Conservation (phyloP, 805 yeast genomes). For the Ogataea polymorpha region DNA sequence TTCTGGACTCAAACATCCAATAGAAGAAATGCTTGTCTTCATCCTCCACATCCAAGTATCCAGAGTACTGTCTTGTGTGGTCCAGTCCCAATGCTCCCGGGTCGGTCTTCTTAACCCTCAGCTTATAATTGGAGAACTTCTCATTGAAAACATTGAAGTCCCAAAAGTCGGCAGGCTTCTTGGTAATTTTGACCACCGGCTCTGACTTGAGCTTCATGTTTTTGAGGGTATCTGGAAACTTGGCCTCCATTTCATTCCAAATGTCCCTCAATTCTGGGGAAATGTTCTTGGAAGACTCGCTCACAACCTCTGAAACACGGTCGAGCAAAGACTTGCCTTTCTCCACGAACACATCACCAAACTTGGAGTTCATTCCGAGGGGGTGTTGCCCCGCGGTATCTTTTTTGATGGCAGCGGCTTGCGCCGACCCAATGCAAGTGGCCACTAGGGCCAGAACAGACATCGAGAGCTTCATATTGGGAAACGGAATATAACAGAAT, state of each 20-base stretch:
- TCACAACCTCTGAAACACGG: slow-evolving; percentile 50
- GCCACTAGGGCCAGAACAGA: slow-evolving; percentile 12
- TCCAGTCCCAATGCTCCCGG: slow-evolving; percentile 56
- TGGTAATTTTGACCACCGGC: slow-evolving; percentile 42
- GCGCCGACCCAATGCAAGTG: slow-evolving; percentile 3
- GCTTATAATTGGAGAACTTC: slow-evolving; percentile 43
- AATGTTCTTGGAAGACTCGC: slow-evolving; percentile 47
- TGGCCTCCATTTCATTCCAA: slow-evolving; percentile 63
- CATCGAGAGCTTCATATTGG: slow-evolving; percentile 5
- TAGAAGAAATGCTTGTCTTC: slow-evolving; percentile 84
- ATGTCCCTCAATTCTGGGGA: slow-evolving; percentile 46
- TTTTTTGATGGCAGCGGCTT: slow-evolving; percentile 7
- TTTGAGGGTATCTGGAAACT: slow-evolving; percentile 55
- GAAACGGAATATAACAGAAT: not conserved
- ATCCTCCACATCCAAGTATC: slow-evolving; percentile 66
- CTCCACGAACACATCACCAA: not conserved
- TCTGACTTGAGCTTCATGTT: slow-evolving; percentile 47
- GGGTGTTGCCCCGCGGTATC: slow-evolving; percentile 11
- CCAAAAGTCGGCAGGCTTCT: slow-evolving; percentile 35
- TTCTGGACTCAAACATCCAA: slow-evolving; percentile 92
- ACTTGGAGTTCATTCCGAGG: slow-evolving; percentile 1
- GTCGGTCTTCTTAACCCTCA: slow-evolving; percentile 46
- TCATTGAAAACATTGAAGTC: slow-evolving; percentile 32
- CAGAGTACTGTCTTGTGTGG: slow-evolving; percentile 66
- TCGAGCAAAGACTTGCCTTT: slow-evolving; percentile 26